phyloP scores from a whole-genome alignment of 2,329 filamentous ascomycete species.

The Fusarium zealandicum region DNA sequence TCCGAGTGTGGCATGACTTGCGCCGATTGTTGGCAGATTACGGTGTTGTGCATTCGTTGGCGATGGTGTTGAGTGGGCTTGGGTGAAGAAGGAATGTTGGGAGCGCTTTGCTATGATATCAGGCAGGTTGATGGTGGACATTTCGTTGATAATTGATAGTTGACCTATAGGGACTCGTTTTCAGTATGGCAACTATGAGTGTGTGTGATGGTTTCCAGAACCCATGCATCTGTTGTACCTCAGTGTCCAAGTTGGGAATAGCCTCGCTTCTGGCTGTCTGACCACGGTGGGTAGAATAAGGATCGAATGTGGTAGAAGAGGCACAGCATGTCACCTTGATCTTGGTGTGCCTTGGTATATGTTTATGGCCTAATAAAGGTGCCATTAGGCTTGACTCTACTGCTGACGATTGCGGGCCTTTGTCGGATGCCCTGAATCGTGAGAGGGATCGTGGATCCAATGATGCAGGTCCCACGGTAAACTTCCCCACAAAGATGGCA shows the following conservation, averaged over 20 bases:
- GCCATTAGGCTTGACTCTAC: conserved; percentile 1
- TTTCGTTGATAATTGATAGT: conserved; percentile 1
- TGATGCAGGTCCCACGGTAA: conserved; percentile 22
- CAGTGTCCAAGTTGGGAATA: too few species aligned
- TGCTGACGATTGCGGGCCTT: conserved; percentile 4
- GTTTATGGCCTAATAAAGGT: too few species aligned
- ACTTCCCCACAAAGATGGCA: conserved; percentile 18
- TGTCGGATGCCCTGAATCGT: not conserved
- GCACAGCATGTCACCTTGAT: too few species aligned
- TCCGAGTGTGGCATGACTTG: not conserved
- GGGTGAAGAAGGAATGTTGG: conserved; percentile 3
- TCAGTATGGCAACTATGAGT: too few species aligned
- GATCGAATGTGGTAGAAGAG: too few species aligned
- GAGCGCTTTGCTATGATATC: conserved; percentile 10
- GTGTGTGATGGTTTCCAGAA: too few species aligned
- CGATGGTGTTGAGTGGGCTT: not conserved
- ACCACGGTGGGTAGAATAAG: too few species aligned
- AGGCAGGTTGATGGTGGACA: not conserved
- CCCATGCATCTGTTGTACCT: too few species aligned
- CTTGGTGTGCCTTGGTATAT: too few species aligned
- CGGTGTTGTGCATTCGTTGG: conserved; percentile 1
- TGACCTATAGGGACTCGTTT: not conserved
- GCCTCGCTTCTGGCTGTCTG: too few species aligned
- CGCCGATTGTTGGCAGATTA: not conserved
- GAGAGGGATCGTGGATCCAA: not conserved